These are phyloP conservation scores for Tetracladium marchalianum DNA, from an alignment of 495 filamentous ascomycete species.

Conservation along the genomic window DNA sequence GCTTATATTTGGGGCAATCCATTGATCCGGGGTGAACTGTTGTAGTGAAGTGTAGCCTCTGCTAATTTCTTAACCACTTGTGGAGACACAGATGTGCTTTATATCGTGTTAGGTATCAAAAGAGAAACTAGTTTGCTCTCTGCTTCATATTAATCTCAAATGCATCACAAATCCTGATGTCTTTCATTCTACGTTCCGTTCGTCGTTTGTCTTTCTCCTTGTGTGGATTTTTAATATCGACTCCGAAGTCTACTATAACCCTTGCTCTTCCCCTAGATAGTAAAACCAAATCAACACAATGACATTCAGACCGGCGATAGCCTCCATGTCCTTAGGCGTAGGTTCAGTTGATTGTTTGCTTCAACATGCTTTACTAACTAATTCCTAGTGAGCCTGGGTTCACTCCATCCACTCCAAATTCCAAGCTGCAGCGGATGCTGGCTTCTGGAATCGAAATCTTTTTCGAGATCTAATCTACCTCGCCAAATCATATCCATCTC, in stretches of 20 bases:
- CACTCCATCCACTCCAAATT: conserved; percentile 56
- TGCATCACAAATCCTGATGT: too few relatives aligned
- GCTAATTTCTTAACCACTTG: too few relatives aligned
- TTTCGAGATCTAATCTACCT: conserved; percentile 67
- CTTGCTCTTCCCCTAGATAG: neutral
- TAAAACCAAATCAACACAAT: neutral
- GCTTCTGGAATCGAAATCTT: conserved; percentile 67
- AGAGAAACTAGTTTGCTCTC: too few relatives aligned
- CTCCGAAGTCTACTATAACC: neutral
- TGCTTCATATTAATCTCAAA: too few relatives aligned
- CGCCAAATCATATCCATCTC: conserved; percentile 29
- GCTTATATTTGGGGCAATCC: conserved; percentile 8
- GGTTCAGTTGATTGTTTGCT: neutral
- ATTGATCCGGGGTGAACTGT: conserved; percentile 1
- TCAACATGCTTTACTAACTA: conserved; percentile 1
- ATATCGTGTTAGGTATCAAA: too few relatives aligned
- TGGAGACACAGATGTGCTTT: too few relatives aligned
- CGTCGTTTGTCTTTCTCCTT: too few relatives aligned
- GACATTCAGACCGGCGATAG: conserved; percentile 12
- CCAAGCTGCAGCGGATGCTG: conserved; percentile 50
- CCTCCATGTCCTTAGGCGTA: conserved; percentile 8
- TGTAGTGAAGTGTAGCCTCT: too few relatives aligned
- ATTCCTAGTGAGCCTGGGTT: conserved; percentile 33
- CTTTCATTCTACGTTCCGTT: too few relatives aligned
- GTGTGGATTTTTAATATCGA: neutral